Evolutionary conservation across 2,329 filamentous ascomycete species (phyloP).

Genomic region (Sclerotiophoma versabilis): DNA sequence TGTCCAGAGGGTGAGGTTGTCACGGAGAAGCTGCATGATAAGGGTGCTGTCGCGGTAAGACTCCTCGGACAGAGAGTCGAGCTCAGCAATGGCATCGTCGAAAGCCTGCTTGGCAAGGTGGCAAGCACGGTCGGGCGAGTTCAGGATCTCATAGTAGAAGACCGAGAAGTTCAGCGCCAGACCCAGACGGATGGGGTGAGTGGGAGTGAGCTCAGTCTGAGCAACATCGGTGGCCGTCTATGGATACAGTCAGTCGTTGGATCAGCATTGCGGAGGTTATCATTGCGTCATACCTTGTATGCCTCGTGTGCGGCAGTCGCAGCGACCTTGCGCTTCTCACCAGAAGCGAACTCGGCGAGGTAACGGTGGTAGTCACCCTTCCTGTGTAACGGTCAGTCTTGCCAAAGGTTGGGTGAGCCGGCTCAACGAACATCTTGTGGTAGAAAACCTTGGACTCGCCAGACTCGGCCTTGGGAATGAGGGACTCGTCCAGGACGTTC

Average conservation of each 20-base stretch:
- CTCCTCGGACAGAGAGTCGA: constrained; percentile 96
- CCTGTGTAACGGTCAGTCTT: constrained; percentile 59
- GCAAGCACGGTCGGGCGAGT: constrained; percentile 96
- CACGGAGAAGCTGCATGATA: constrained; percentile 98
- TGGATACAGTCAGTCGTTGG: constrained; percentile 29
- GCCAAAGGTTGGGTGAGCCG: constrained; percentile 9
- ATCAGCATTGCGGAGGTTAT: constrained; percentile 7
- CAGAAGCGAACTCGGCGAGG: constrained; percentile 89
- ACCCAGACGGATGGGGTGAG: constrained; percentile 96
- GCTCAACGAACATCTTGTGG: constrained; percentile 90
- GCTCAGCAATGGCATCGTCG: constrained; percentile 97
- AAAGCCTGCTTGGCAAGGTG: constrained; percentile 99
- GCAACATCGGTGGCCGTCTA: constrained; percentile 97
- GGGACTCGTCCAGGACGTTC: constrained; percentile 87
- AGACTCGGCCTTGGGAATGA: constrained; percentile 94
- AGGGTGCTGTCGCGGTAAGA: constrained; percentile 98
- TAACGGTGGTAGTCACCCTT: constrained; percentile 98
- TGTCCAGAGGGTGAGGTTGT: constrained; percentile 98
- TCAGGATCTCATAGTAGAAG: constrained; percentile 99
- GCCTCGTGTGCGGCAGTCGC: constrained; percentile 90
- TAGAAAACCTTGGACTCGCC: constrained; percentile 99
- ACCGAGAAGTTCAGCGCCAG: constrained; percentile 99
- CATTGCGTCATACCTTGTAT: constrained; percentile 80
- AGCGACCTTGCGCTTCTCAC: constrained; percentile 89
- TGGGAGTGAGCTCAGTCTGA: constrained; percentile 95